Conservation (phyloP, 768 basidiomycete genomes). For the Suillus subluteus region DNA sequence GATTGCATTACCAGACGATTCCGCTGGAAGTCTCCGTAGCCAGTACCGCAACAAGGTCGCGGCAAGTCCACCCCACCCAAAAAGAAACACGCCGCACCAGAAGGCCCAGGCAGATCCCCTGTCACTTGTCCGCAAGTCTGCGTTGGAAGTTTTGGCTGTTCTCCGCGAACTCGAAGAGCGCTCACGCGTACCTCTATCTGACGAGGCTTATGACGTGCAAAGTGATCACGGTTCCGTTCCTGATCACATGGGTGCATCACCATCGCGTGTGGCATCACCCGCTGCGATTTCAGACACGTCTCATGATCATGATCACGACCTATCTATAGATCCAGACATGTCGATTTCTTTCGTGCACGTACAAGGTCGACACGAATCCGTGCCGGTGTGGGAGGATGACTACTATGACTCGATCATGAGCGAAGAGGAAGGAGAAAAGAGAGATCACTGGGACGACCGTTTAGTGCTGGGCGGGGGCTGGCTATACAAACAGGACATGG, state of each 20-base stretch:
- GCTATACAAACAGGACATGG: constrained; percentile 74
- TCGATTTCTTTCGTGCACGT: constrained; percentile 74
- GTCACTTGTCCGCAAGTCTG: constrained; percentile 70
- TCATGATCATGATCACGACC: constrained; percentile 31
- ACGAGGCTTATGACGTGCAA: constrained; percentile 83
- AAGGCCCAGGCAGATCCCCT: constrained; percentile 59
- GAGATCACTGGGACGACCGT: constrained; percentile 80
- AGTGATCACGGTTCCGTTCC: constrained; percentile 58
- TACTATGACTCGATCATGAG: constrained; percentile 45
- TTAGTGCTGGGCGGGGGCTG: constrained; percentile 82
- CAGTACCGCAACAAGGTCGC: constrained; percentile 60
- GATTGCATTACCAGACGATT: constrained; percentile 79
- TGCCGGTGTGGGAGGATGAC: constrained; percentile 83
- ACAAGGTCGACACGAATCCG: constrained; percentile 60
- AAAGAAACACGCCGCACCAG: constrained; percentile 37
- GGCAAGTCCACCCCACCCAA: constrained; percentile 36
- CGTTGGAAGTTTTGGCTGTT: constrained; percentile 81
- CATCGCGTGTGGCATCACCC: constrained; percentile 51
- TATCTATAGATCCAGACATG: constrained; percentile 53
- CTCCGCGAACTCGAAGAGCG: constrained; percentile 82
- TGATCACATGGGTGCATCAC: constrained; percentile 37
- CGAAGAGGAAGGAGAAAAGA: constrained; percentile 56
- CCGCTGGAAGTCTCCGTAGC: constrained; percentile 53
- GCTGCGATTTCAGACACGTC: constrained; percentile 42
- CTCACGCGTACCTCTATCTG: constrained; percentile 72